Conservation (phyloP, 1,139 yeast species). For the Pichia sp. region DNA sequence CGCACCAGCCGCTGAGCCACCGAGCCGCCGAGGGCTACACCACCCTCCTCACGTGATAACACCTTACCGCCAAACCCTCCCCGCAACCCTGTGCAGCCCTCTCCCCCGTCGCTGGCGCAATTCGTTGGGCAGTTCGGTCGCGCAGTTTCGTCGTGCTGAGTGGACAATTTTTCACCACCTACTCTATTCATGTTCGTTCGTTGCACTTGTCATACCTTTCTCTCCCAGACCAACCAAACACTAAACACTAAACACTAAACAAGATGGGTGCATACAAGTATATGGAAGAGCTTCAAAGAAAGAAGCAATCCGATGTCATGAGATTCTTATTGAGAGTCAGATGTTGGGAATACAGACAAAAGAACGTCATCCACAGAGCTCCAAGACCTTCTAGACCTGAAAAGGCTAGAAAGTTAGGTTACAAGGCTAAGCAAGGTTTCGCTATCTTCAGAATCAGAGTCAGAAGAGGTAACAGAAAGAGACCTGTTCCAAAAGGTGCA, state of each 20-base stretch:
- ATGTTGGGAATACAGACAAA: conserved; percentile 99
- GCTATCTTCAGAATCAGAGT: conserved; percentile 98
- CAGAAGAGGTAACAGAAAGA: conserved; percentile 99
- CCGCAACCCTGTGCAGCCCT: too few species aligned
- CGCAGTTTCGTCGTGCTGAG: too few species aligned
- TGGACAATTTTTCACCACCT: too few species aligned
- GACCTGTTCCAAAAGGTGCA: conserved; percentile 99
- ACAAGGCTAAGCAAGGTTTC: conserved; percentile 99
- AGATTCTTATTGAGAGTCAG: conserved; percentile 99
- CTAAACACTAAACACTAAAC: background rate
- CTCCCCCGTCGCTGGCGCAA: too few species aligned
- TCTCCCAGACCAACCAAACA: background rate
- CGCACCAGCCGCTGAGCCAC: too few species aligned
- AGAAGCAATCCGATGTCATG: conserved; percentile 99
- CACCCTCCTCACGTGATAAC: too few species aligned
- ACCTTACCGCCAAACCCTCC: too few species aligned
- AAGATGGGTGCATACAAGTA: conserved; percentile 99
- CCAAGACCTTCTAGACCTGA: conserved; percentile 99
- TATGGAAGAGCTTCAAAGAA: conserved; percentile 98
- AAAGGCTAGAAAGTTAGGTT: conserved; percentile 99
- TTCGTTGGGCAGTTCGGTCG: too few species aligned
- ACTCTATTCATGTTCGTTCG: too few species aligned
- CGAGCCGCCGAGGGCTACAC: too few species aligned
- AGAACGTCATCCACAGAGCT: conserved; percentile 98
- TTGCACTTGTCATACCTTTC: too few species aligned